Evolutionary conservation across 176 grass and related monocot species (phyloP).

Genomic region (Tillandsia leiboldiana): DNA sequence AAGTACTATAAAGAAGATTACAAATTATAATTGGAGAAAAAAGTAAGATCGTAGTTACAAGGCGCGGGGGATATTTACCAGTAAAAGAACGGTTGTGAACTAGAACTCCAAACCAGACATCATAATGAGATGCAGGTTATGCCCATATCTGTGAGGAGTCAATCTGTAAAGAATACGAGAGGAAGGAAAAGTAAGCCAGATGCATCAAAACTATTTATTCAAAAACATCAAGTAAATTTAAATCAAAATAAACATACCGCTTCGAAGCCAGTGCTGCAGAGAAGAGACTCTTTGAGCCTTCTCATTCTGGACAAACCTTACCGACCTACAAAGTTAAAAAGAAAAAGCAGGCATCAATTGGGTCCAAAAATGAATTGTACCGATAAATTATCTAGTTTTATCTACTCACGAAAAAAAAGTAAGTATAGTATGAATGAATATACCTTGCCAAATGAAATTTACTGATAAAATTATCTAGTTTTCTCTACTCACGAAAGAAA

Average conservation of each 20-base stretch:
- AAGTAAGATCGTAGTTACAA: not conserved
- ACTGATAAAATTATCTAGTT: no score
- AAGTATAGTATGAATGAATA: no score
- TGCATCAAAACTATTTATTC: not conserved
- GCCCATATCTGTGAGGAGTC: slow-evolving; percentile 94
- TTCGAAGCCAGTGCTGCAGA: slow-evolving; percentile 97
- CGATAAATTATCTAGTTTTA: no score
- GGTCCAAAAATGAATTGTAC: no score
- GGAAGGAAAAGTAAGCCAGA: not conserved
- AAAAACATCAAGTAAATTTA: no score
- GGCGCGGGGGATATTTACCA: slow-evolving; percentile 39
- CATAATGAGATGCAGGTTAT: slow-evolving; percentile 86
- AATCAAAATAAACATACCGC: slow-evolving; percentile 49
- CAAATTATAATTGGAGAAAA: slow-evolving; percentile 7
- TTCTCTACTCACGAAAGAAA: no score
- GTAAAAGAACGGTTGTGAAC: slow-evolving; percentile 86
- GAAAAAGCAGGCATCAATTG: not conserved
- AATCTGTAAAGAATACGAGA: slow-evolving; percentile 49
- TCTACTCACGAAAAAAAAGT: no score
- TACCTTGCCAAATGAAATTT: no score
- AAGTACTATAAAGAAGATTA: not conserved
- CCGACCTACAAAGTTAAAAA: slow-evolving; percentile 48
- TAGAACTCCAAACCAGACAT: slow-evolving; percentile 80
- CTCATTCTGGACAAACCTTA: slow-evolving; percentile 75
- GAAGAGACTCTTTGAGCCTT: slow-evolving; percentile 95